A percentile compares a stretch with the other conserved stretches of the same genome.
phyloP scores from a whole-genome alignment of 768 basidiomycete species.

The Dacryopinax primogenitus region DNA sequence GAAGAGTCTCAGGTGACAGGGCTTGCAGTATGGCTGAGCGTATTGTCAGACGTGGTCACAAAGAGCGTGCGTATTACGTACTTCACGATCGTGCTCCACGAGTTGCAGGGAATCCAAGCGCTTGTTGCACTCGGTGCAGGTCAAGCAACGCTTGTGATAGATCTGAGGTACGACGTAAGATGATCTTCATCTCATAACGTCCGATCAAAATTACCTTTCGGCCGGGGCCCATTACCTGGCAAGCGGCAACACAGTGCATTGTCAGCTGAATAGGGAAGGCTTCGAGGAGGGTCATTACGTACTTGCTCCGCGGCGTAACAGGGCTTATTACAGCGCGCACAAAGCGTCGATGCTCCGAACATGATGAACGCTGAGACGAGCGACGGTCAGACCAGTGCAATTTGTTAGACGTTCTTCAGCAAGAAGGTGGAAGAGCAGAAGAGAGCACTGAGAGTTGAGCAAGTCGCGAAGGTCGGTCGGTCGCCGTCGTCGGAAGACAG shows the following conservation, averaged over 20 bases:
- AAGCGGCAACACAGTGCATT: neutral
- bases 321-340: slow-evolving; percentile 58
- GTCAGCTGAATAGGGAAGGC: slow-evolving; percentile 5
- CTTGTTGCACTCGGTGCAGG: slow-evolving; percentile 64
- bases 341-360: slow-evolving; percentile 56
- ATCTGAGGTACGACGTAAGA: slow-evolving; percentile 33
- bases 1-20: slow-evolving; percentile 67
- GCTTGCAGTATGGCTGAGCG: slow-evolving; percentile 45
- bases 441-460: slow-evolving; percentile 2
- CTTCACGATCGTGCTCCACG: slow-evolving; percentile 73
- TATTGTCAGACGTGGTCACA: neutral
- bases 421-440: neutral
- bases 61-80: slow-evolving; percentile 27
- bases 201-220: slow-evolving; percentile 50
- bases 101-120: slow-evolving; percentile 63
- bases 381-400: neutral
- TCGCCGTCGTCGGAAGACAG: neutral
- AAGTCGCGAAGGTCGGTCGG: neutral
- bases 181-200: neutral
- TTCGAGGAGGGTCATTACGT: slow-evolving; percentile 16
- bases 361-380: neutral
- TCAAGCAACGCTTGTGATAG: slow-evolving; percentile 75
- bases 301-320: slow-evolving; percentile 89
- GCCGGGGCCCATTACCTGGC: slow-evolving; percentile 71
- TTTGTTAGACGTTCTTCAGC: neutral